Evolutionary conservation across 106 monocot species (phyloP), one percentile per base, ranked within the genome.

Genomic region (Hemerocallis citrina): DNA sequence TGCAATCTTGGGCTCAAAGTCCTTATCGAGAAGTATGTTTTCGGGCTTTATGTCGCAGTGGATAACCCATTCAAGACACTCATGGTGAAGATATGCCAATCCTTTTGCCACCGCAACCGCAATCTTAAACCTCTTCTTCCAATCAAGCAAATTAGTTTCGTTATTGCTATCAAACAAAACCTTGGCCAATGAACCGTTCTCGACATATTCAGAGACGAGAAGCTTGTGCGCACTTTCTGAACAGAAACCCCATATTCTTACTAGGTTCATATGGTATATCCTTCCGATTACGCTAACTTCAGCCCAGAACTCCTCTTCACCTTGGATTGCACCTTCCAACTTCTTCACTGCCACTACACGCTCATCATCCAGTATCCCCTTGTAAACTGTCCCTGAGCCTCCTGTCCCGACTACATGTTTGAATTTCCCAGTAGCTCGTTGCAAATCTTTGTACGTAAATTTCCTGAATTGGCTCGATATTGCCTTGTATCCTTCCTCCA

Each of bases 251-350:
- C 59, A 79, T 30, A 81, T 69, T 55, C 74, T 76, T 15, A 76
- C 81, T 3, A 90, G 81, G 64, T 85, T 90, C 81, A 79, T 85
- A 40, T 90, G 89, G 57, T 85, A 39, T 36, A 90, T 79, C 33
- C 64, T 78, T 0, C 68, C 81, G 5, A 81, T 81, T 0, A 82
- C 60, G 20, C 73, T 61, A 1, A 90, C 64, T 44, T 85, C 81
- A 27, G 75, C 72, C 60, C 74, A 68, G 61, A 89, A 84, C 45
- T 77, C 83, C 24, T 74, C 74, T 46, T 72, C 84, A n/a, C 81
- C 78, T 47, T 78, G 74, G 8, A 16, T 66, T 21, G 68, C 76
- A 34, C 82, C 78, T 39, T 70, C 62, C 25, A 90, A 40, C 63
- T 64, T 85, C 73, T 90, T 85, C 32, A 85, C 76, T 0, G 85